These are phyloP conservation scores for Euphorbia schlechtendalii DNA, from an alignment of 441 rosid species.

Conservation along the genomic window DNA sequence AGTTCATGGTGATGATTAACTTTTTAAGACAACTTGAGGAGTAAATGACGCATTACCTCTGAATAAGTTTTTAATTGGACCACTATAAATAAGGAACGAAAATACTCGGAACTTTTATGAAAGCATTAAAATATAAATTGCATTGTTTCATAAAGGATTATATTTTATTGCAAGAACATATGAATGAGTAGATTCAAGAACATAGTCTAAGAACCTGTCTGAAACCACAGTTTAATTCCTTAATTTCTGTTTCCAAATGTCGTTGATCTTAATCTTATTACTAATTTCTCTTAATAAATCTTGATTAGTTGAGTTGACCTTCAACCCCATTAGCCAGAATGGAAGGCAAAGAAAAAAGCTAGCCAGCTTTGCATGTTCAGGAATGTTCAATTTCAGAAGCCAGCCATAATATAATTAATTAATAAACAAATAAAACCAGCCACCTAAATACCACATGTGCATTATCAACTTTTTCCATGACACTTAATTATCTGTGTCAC, in stretches of 20 bases:
- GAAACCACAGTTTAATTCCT: not conserved
- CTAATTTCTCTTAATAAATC: not conserved
- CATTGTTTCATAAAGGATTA: not conserved
- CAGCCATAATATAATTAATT: not conserved
- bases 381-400: conserved; percentile 1
- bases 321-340: not conserved
- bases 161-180: not conserved
- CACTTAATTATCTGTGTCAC: not conserved
- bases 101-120: too few relatives aligned
- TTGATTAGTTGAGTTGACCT: not conserved
- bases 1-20: too few relatives aligned
- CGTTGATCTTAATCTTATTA: not conserved
- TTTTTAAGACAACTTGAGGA: too few relatives aligned
- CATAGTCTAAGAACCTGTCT: not conserved
- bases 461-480: too few relatives aligned
- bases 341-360: not conserved
- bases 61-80: too few relatives aligned
- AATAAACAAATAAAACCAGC: not conserved
- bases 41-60: too few relatives aligned
- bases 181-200: not conserved
- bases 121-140: too few relatives aligned
- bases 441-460: conserved; percentile 9
- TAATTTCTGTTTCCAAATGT: not conserved
- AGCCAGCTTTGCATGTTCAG: conserved; percentile 8
- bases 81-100: too few relatives aligned